phyloP scores from a whole-genome alignment of 2,329 filamentous ascomycete genomes.

The Talaromyces albobiverticillius region DNA sequence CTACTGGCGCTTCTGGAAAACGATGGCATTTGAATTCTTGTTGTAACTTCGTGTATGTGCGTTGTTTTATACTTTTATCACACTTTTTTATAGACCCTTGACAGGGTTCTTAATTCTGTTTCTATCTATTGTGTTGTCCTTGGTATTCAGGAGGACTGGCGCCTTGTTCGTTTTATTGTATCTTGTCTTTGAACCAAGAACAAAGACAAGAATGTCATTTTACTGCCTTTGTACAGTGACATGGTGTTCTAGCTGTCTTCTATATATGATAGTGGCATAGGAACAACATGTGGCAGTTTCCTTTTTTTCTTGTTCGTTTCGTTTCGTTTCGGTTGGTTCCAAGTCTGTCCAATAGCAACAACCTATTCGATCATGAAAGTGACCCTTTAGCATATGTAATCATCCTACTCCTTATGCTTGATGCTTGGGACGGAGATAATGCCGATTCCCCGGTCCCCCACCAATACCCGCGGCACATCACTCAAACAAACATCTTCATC shows the following conservation, averaged over 20 bases:
- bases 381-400: too few relatives aligned
- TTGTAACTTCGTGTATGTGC: constrained; percentile 23
- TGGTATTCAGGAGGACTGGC: neutral
- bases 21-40: constrained; percentile 17
- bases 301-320: too few relatives aligned
- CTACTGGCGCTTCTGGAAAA: constrained; percentile 6
- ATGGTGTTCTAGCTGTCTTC: neutral
- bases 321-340: too few relatives aligned
- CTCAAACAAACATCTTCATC: too few relatives aligned
- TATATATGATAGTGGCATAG: neutral
- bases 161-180: neutral
- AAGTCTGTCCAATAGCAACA: too few relatives aligned
- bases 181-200: too few relatives aligned
- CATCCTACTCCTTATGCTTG: too few relatives aligned
- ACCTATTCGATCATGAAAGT: too few relatives aligned
- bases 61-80: constrained; percentile 12
- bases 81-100: neutral
- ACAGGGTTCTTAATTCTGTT: neutral
- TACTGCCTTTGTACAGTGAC: neutral
- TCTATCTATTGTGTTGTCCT: neutral
- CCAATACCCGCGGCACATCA: neutral
- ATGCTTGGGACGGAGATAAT: neutral
- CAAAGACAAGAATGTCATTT: neutral
- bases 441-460: neutral
- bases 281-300: neutral